Evolutionary conservation across 2,329 filamentous ascomycete species (phyloP), one percentile per base, ranked within the genome.

Genomic region (Talaromyces albobiverticillius): DNA sequence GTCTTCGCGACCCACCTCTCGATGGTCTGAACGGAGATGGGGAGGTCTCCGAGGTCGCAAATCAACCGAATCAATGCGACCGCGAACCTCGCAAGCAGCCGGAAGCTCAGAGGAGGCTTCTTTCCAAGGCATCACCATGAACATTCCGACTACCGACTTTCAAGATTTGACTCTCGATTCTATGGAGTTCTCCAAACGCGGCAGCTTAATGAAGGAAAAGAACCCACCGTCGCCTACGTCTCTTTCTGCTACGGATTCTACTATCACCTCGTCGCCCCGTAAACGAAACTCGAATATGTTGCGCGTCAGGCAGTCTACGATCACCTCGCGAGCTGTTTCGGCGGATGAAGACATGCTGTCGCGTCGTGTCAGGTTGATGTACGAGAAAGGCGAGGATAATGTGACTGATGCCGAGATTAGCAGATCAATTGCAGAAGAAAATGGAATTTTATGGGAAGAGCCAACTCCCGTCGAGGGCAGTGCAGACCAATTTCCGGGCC

Each of bases 301-400:
- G 61, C 72, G 65, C 57, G 70, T 64, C 46, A 65, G 67, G 62
- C 72, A 66, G 16, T 58, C 64, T 29, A 68, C 68, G 50, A 64
- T 53, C 29, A 46, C 72, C 10, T 62, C 72, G 59, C 75, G 82
- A 54, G 76, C 80, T 18, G 75, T 86, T 26, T 86, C 84, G n/a
- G 73, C 81, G 2, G 83, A 86, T 60, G 84, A 86, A 64, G 82
- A 83, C 62, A 79, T 80, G 64, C 71, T 86, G 56, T 86, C 83
- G 29, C 78, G 81, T 57, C 82, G 82, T 58, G 82, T 87, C 32
- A 76, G 84, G 26, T 74, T 81, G 58, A 86, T 86, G 82, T 87
- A 86, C 63, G 79, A 82, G 58, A 78, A 79, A 57, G 83, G 83
- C 4, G 78, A 84, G 53, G 82, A 84, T 57, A 76, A 75, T 29